Evolutionary conservation across 257 asterid genomes (phyloP).

Genomic region (Solanum peruvianum): DNA sequence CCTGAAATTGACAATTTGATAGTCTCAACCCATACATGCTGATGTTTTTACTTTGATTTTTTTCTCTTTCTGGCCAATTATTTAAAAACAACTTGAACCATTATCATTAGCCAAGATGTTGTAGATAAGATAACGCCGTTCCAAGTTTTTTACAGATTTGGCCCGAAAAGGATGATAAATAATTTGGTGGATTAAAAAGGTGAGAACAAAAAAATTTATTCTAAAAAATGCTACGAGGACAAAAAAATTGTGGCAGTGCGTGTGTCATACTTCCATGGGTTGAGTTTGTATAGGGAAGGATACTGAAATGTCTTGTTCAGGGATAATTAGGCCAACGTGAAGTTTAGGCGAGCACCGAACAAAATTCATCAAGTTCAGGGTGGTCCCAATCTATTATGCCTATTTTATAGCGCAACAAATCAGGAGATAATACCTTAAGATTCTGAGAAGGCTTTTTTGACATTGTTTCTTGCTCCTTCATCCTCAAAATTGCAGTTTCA

Average conservation of each 20-base stretch:
- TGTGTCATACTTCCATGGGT: background rate
- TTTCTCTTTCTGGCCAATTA: background rate
- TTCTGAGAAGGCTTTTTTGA: conserved; percentile 79
- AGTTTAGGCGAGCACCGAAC: background rate
- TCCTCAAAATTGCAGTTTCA: conserved; percentile 75
- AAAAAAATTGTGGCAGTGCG: background rate
- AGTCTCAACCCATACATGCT: background rate
- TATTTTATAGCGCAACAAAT: background rate
- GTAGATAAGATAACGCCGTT: background rate
- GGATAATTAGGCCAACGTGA: background rate
- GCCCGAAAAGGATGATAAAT: background rate
- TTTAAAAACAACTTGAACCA: background rate
- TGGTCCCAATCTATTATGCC: background rate
- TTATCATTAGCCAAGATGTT: background rate
- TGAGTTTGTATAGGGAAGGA: background rate
- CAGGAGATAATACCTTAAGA: conserved; percentile 49
- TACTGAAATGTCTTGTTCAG: background rate
- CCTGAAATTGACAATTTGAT: background rate
- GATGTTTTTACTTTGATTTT: background rate
- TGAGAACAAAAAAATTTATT: background rate
- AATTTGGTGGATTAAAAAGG: background rate
- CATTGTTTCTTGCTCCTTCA: conserved; percentile 64
- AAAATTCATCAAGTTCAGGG: background rate
- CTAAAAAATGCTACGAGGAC: background rate
- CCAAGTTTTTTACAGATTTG: background rate